These are phyloP conservation scores for Coemansia sp. DNA, from an alignment of 192 early-diverging fungal genomes.

Conservation along the genomic window DNA sequence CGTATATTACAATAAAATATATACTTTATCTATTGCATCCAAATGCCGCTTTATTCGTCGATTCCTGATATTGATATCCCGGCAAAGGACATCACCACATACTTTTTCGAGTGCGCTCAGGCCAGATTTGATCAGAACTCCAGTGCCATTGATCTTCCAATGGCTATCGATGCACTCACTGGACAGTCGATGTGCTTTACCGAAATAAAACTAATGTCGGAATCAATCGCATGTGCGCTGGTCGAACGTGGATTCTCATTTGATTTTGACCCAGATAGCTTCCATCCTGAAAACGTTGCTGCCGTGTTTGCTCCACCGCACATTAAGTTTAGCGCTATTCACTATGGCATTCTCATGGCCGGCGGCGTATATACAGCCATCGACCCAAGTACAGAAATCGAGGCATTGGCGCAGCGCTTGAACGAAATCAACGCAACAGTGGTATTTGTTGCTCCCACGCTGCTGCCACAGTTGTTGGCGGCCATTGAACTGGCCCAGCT, in stretches of 20 bases:
- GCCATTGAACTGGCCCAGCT: not conserved
- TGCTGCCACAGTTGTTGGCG: constrained; percentile 12
- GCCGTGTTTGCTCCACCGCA: constrained; percentile 16
- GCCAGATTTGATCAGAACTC: constrained; percentile 3
- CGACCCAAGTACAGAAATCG: constrained; percentile 1
- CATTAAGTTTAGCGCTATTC: constrained; percentile 18
- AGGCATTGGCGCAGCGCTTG: constrained; percentile 12
- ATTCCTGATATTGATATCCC: constrained; percentile 25
- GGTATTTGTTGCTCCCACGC: constrained; percentile 27
- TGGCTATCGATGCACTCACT: constrained; percentile 19
- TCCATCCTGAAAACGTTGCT: not conserved
- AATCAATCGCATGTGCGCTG: constrained; percentile 16
- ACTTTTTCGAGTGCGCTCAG: constrained; percentile 30
- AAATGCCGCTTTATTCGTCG: constrained; percentile 38
- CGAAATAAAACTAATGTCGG: constrained; percentile 18
- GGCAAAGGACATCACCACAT: constrained; percentile 22
- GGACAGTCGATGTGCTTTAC: constrained; percentile 12
- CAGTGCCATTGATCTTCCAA: constrained; percentile 4
- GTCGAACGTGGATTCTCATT: constrained; percentile 6
- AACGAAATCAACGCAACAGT: not conserved
- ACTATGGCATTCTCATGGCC: constrained; percentile 35
- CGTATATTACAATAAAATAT: no score
- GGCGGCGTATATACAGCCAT: constrained; percentile 26
- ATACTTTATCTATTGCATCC: no score
- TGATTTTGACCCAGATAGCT: not conserved